Conservation (phyloP, 2,329 filamentous ascomycete species). For the Penicillium psychrosexuale region DNA sequence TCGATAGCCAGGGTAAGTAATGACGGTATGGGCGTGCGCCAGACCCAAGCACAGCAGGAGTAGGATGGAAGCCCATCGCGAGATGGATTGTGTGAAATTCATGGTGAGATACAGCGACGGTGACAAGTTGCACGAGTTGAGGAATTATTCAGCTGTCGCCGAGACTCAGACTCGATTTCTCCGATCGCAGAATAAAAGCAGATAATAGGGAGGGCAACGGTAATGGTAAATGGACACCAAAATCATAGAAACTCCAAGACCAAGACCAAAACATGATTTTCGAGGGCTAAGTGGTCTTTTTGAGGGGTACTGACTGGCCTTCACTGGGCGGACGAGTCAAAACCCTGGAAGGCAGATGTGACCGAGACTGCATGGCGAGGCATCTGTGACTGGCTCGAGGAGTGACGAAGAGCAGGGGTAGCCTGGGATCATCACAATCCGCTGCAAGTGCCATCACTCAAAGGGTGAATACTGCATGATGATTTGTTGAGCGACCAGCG, state of each 20-base stretch:
- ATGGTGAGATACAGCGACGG: slow-evolving; percentile 24
- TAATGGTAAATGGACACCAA: slow-evolving; percentile 7
- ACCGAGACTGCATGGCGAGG: slow-evolving; percentile 29
- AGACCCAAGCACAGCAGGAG: slow-evolving; percentile 38
- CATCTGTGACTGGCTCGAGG: slow-evolving; percentile 13
- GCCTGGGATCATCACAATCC: slow-evolving; percentile 21
- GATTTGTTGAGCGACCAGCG: slow-evolving; percentile 26
- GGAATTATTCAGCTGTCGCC: neutral
- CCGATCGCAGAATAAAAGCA: slow-evolving; percentile 1
- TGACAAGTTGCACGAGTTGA: neutral
- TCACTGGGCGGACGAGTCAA: slow-evolving; percentile 28
- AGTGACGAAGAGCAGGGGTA: slow-evolving; percentile 15
- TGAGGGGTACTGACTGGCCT: slow-evolving; percentile 28
- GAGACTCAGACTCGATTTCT: neutral
- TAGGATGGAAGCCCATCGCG: slow-evolving; percentile 28
- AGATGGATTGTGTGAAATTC: slow-evolving; percentile 26
- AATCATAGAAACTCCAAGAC: slow-evolving; percentile 19
- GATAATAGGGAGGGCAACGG: neutral
- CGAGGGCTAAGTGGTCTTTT: slow-evolving; percentile 30
- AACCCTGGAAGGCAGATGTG: slow-evolving; percentile 28
- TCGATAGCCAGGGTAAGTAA: slow-evolving; percentile 82
- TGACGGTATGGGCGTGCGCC: slow-evolving; percentile 64
- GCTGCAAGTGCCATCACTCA: slow-evolving; percentile 37
- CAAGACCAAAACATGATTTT: slow-evolving; percentile 20
- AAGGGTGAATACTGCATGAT: slow-evolving; percentile 9